Conservation (phyloP, 768 basidiomycete species). For the Macrolepiota dolichaula region DNA sequence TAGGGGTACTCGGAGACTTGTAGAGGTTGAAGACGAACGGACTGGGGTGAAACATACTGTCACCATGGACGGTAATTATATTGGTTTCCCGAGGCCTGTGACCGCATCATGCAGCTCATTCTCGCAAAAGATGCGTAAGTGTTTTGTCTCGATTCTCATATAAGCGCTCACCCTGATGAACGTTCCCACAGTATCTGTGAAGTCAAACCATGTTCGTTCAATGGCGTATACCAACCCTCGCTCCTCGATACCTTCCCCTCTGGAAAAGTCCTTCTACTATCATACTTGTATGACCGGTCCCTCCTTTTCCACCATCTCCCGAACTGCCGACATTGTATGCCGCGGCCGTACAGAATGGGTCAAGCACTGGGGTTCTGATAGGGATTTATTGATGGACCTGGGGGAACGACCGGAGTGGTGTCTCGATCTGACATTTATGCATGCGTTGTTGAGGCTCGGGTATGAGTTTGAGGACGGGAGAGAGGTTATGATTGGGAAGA, state of each 20-base stretch:
- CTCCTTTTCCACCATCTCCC: slow-evolving; percentile 70
- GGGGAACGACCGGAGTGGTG: slow-evolving; percentile 90
- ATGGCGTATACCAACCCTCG: slow-evolving; percentile 96
- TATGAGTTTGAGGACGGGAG: slow-evolving; percentile 81
- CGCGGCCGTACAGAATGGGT: slow-evolving; percentile 61
- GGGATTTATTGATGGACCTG: slow-evolving; percentile 54
- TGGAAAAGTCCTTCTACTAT: slow-evolving; percentile 87
- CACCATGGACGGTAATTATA: slow-evolving; percentile 80
- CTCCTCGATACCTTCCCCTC: slow-evolving; percentile 82
- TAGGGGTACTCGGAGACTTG: slow-evolving; percentile 53
- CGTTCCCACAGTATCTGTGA: slow-evolving; percentile 64
- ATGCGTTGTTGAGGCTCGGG: slow-evolving; percentile 79
- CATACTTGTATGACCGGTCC: slow-evolving; percentile 97
- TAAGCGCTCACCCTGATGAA: background rate
- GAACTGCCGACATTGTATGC: slow-evolving; percentile 72
- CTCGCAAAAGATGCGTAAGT: slow-evolving; percentile 94
- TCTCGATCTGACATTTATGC: slow-evolving; percentile 94
- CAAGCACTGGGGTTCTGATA: slow-evolving; percentile 36
- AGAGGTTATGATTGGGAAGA: slow-evolving; percentile 78
- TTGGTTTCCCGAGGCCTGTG: slow-evolving; percentile 87
- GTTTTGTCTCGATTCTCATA: background rate
- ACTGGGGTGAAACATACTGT: slow-evolving; percentile 50
- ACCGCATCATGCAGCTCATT: slow-evolving; percentile 78
- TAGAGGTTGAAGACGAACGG: slow-evolving; percentile 57
- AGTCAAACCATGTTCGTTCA: slow-evolving; percentile 91